Conservation (phyloP, 208 protist genomes). For the Wallacemonas sp. region DNA sequence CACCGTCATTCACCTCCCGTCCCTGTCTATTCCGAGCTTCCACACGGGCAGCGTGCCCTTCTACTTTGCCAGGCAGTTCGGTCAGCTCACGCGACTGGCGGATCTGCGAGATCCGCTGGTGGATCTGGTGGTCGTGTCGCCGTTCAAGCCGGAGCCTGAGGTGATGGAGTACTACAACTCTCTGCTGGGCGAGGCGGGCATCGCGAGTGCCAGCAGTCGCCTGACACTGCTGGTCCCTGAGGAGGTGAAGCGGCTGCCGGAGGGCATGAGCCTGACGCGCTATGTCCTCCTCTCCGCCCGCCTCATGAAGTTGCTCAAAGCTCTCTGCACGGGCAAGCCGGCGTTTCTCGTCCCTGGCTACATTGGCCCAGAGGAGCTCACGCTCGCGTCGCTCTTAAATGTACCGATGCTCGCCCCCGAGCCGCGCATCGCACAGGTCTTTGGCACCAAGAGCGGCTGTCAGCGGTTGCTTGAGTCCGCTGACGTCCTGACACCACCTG, state of each 20-base stretch:
- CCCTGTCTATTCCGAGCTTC: conserved; percentile 77
- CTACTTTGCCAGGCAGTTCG: conserved; percentile 72
- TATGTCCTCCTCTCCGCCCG: conserved; percentile 70
- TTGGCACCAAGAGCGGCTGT: conserved; percentile 85
- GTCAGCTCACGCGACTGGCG: conserved; percentile 80
- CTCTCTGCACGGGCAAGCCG: conserved; percentile 55
- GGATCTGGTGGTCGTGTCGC: conserved; percentile 77
- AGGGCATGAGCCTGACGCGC: conserved; percentile 76
- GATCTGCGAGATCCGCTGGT: conserved; percentile 82
- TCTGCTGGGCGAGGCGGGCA: conserved; percentile 68
- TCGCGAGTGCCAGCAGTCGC: conserved; percentile 37
- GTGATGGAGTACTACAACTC: conserved; percentile 78
- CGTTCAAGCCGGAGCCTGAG: conserved; percentile 76
- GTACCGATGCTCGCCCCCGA: conserved; percentile 83
- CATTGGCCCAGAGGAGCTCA: conserved; percentile 87
- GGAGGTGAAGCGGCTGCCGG: conserved; percentile 61
- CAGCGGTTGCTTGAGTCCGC: conserved; percentile 74
- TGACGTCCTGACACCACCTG: conserved; percentile 71
- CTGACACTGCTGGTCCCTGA: conserved; percentile 86
- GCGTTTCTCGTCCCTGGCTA: conserved; percentile 87
- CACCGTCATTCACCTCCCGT: conserved; percentile 86
- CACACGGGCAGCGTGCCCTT: conserved; percentile 83
- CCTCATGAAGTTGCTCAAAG: conserved; percentile 81
- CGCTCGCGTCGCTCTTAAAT: conserved; percentile 77
- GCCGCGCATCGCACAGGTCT: conserved; percentile 71